Evolutionary conservation across 2,329 filamentous ascomycete genomes (phyloP), one percentile per base, ranked within the genome.

Genomic region (Aspergillus melleus): DNA sequence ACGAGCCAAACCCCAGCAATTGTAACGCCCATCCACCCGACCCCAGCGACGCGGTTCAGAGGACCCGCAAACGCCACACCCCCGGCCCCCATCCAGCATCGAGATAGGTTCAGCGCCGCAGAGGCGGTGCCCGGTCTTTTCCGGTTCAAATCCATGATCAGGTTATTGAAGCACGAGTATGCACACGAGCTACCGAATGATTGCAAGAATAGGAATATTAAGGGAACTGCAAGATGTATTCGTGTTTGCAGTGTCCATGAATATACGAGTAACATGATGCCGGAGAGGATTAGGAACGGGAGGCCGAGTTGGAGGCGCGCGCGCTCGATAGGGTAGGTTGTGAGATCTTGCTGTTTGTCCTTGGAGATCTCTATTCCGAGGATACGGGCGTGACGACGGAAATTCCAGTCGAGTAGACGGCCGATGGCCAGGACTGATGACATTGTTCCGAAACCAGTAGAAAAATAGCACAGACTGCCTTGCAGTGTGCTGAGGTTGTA

Each of bases 61-160:
- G 77, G 78, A 47, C 76, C 70, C n/a, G 80, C 73, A 3, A 77
- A 70, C 4, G 78, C 78, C 6, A 73, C 78, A 0, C 76, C 74
- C 3, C 74, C 79, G 4, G 79, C 79, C 1, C 79, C 79, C 6
- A 81, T 66, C 53, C 79, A 64, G 59, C 79, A 81, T 2, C 79
- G 70, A 1, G 73, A 72, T 3, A 81, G 64, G 58, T 81, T 81
- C 54, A 76, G 79, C 6, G 78, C 75, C 4, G 79, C 79, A 3
- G 78, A 79, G 0, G 77, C 77, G 1, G 77, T 75, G 1, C 77
- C 76, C 1, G 79, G 74, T 36, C 72, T 69, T 10, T 65, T 72
- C 0, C 77, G 77, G 56, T 79, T 78, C 2, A 80, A 65, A 63
- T 81, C 80, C 1, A 83, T 72, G 44, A 82, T 70, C 30, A 85